Conservation (phyloP, 192 early-diverging fungal species). For the Thamnidium elegans region DNA sequence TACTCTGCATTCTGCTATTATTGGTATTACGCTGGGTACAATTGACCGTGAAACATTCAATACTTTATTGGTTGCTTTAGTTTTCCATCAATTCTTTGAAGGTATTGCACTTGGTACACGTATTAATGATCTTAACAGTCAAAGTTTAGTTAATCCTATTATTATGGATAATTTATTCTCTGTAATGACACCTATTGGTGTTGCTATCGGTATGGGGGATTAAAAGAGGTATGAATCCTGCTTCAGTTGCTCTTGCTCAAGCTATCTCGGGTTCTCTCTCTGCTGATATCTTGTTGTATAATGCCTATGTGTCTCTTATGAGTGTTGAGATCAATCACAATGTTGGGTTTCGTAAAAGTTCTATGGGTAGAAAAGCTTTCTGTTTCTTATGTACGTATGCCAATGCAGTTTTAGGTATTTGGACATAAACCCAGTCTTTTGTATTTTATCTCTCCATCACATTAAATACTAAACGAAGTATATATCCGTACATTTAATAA, state of each 20-base stretch:
- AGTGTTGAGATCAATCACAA: conserved; percentile 64
- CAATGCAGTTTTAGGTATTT: conserved; percentile 55
- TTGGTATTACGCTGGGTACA: conserved; percentile 69
- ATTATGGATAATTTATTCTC: conserved; percentile 60
- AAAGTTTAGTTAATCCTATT: conserved; percentile 42
- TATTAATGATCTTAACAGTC: conserved; percentile 49
- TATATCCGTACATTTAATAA: too few species aligned
- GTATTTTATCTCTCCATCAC: too few species aligned
- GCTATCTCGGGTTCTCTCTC: conserved; percentile 77
- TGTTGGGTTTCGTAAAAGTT: conserved; percentile 41
- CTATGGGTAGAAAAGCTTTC: conserved; percentile 30
- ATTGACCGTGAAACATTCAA: conserved; percentile 55
- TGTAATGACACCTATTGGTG: conserved; percentile 81
- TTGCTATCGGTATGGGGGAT: conserved; percentile 75
- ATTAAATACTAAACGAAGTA: too few species aligned
- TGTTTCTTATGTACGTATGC: conserved; percentile 62
- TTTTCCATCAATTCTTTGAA: conserved; percentile 66
- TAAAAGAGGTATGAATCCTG: conserved; percentile 54
- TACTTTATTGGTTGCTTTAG: conserved; percentile 60
- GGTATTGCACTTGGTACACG: conserved; percentile 74
- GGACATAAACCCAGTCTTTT: conserved; percentile 15
- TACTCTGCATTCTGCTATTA: conserved; percentile 60
- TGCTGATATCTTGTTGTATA: conserved; percentile 81
- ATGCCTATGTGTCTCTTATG: conserved; percentile 71
- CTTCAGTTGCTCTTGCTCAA: conserved; percentile 56